Evolutionary conservation across 2,329 filamentous ascomycete genomes (phyloP), one percentile per base, ranked within the genome.

Genomic region (Clonostachys sp.): DNA sequence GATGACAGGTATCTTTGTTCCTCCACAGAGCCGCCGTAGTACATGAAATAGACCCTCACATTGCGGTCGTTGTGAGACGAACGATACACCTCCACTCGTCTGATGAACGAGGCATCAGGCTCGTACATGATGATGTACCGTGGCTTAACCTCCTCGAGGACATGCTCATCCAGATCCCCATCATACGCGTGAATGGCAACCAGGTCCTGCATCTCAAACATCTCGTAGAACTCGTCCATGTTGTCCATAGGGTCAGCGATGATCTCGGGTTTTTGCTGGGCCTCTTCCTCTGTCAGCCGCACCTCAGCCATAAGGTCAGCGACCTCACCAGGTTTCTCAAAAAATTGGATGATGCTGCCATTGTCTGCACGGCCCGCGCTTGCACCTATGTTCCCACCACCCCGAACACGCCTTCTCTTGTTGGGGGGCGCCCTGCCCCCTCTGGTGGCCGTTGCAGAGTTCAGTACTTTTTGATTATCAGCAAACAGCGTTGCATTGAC

Each of bases 81-180:
- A 38, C 94, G 84, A 67, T 97, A 99, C 3, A 97, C 91, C 63
- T 99, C 94, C 17, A 99, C 87, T 36, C 92, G 80, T 13, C 94
- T 84, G 59, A 97, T 96, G 64, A 99, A 99, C 4, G 92, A 85
- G 4, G 92, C 84, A 55, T 97, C 91, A 1, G 94, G 92, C 63
- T 97, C 94, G 66, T 96, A 99, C 94, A 99, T 97, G 70, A 99
- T 87, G 50, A 99, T 90, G 65, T 96, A 96, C 50, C 89, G 84
- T 34, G 94, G 94, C 60, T 89, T 91, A 49, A 94, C 78, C 67
- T 99, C 94, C 63, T 99, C 92, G 2, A 99, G 78, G n/a, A 97
- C 79, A 63, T 95, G 89, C 62, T 97, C 94, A 63, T 99, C 94
- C 72, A 92, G 87, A 62, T 97, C 94, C 12, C 91, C 91, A 50